Base-by-base conservation (phyloP, 345 rosid species). In the Salix arbutifolia region DNA sequence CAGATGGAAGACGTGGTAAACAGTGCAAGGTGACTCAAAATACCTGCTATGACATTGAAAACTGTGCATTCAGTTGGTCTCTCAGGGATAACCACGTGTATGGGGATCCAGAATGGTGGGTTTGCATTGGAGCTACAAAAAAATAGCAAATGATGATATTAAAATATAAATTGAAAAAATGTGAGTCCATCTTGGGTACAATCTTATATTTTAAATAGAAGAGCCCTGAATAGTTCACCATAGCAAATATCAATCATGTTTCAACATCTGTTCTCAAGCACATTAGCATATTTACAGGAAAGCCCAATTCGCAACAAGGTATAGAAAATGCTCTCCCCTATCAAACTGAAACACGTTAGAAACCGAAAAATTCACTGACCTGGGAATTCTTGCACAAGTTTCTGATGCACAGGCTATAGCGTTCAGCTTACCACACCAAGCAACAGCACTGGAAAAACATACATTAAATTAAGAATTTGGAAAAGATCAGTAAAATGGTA, bases 391-490 rank as follows among this genome's bases (percentile, higher is more conserved):
- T 0, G 99, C 99, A 81, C 99, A 96, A 71, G 99, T 96, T 77
- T 96, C 99, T 1, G 99, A 91, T 58, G 99, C 99, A 80, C 99
- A 96, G 80, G 99, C 99, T 65, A 96, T 92, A n/a, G 97, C 98
- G 81, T 96, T 96, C 86, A 96, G 84, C 88, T 91, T 96, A 44
- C 99, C 99, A 84, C 98, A 96, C 99, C 99, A 96, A 65, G 99
- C 94, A 83, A 96, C 97, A 26, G 97, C 98, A 89, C 99, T 96
- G 84, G 10, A 74, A 77, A 52, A 48, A 53, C 58, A 74, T 79
- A 21, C 21, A 42, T 72, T 21, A 33, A 37, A 65, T 61, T 28
- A 74, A 72, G 38, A 33, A 30, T 2, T 68, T 19, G 19, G 17
- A 2, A 38, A 77, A 37, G 8, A 50, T 31, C 61, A 71, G 3